Evolutionary conservation across 176 grass and related monocot species (phyloP), one percentile per base, ranked within the genome.

Genomic region (Alopecurus myosuroides): DNA sequence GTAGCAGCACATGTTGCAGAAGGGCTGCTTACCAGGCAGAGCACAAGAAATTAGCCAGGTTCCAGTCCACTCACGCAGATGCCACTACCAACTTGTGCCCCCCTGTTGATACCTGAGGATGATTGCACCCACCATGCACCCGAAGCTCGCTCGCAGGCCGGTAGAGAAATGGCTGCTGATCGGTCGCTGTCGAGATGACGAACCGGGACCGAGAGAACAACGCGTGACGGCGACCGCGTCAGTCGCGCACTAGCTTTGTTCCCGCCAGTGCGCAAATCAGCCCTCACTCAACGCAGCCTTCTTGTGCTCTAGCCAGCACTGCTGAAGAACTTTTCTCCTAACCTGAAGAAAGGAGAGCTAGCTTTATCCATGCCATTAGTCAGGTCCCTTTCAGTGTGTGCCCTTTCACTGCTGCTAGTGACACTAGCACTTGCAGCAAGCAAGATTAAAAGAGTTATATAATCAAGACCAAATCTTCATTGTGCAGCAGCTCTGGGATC

Each of bases 361-460:
- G n/a, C 48, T 69, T 52, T 69, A 80, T 80, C 67, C 87, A 46
- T 65, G 36, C 2, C 45, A 85, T 19, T 30, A 60, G 80, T 19
- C 29, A 79, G 5, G 84, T 80, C 80, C 39, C 74, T 87, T 48
- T 90, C 84, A 48, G 25, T n/a, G 44, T 11, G n/a, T 40, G 48
- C 57, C 58, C 65, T 90, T 87, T 84, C 80, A 80, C 85, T 90
- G 89, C 80, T 87, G 85, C 75, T 80, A 90, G 85, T 90, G 89
- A 90, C 75, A 79, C 74, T 22, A 79, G 85, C 89, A 87, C 84
- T 87, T 13, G 75, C 29, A 79, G 75, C 46, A 39, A 11, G 48
- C 56, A 80, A 75, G 75, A 87, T 87, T 90, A 87, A 84, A 50
- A 57, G 75, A 74, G n/a, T 30, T 39, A 37, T 22, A 11, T 87